These are phyloP conservation scores for Clitoria ternatea DNA, from an alignment of 306 rosid species.

Conservation along the genomic window DNA sequence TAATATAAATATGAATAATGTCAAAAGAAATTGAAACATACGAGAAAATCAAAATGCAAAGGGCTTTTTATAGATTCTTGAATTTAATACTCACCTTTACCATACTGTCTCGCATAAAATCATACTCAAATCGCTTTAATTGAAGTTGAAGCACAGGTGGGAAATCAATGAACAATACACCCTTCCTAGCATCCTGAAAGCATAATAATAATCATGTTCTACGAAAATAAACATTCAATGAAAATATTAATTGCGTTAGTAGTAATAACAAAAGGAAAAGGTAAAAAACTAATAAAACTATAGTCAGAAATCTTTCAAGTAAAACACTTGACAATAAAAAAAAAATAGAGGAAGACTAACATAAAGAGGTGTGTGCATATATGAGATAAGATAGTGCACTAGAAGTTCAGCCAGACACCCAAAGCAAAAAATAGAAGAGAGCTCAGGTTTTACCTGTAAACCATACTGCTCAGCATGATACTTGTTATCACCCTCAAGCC, in stretches of 20 bases:
- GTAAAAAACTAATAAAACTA: background rate
- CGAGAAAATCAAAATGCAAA: background rate
- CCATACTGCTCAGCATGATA: slow-evolving; percentile 87
- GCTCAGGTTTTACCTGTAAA: slow-evolving; percentile 59
- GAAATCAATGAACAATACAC: slow-evolving; percentile 88
- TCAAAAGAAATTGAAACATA: slow-evolving; percentile 10
- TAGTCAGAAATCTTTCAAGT: background rate
- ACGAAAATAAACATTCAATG: background rate
- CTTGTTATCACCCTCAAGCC: slow-evolving; percentile 91
- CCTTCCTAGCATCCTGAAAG: slow-evolving; percentile 90
- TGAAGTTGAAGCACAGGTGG: slow-evolving; percentile 99
- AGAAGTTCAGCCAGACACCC: background rate
- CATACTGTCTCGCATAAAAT: slow-evolving; percentile 83
- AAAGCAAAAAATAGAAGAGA: background rate
- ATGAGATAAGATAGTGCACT: background rate
- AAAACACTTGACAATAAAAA: background rate
- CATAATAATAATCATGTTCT: background rate
- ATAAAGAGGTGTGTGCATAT: background rate
- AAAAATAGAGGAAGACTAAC: background rate
- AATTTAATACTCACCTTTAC: slow-evolving; percentile 69
- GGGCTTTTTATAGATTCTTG: background rate
- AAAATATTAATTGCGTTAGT: background rate
- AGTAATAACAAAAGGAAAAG: background rate
- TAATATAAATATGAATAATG: background rate
- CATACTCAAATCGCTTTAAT: slow-evolving; percentile 88